These are phyloP conservation scores for Penicillium goetzii DNA, from an alignment of 495 filamentous ascomycete species.

Conservation along the genomic window DNA sequence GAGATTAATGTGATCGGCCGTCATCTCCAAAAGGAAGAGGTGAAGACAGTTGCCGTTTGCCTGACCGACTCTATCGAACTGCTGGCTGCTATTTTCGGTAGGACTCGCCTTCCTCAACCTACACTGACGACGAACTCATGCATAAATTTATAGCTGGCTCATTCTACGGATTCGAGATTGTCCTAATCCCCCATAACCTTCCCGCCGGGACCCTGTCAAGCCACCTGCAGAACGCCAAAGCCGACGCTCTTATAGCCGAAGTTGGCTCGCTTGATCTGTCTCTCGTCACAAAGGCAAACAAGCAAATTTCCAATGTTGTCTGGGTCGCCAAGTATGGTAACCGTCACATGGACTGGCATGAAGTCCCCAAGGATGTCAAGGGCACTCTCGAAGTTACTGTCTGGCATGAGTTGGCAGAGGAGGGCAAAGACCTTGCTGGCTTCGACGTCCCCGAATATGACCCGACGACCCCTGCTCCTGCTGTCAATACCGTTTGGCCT, in stretches of 20 bases:
- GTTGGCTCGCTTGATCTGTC: constrained; percentile 88
- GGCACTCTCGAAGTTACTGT: constrained; percentile 75
- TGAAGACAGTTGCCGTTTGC: constrained; percentile 84
- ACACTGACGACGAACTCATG: constrained; percentile 14
- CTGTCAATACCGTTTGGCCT: constrained; percentile 63
- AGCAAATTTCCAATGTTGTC: constrained; percentile 74
- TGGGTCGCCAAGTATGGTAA: constrained; percentile 95
- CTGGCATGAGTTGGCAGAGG: constrained; percentile 83
- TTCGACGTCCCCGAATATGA: constrained; percentile 56
- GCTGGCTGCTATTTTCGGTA: constrained; percentile 71
- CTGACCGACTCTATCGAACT: constrained; percentile 93
- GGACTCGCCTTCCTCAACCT: constrained; percentile 3
- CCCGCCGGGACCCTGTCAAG: constrained; percentile 64
- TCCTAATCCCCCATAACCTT: constrained; percentile 83
- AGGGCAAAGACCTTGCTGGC: constrained; percentile 51
- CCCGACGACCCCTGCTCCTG: constrained; percentile 55
- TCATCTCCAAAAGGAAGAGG: constrained; percentile 67
- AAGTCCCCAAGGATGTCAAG: constrained; percentile 73
- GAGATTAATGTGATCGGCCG: constrained; percentile 88
- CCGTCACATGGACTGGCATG: constrained; percentile 89
- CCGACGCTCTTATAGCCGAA: constrained; percentile 80
- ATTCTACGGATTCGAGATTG: constrained; percentile 80
- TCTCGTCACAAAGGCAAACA: constrained; percentile 65
- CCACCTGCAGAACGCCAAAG: constrained; percentile 68
- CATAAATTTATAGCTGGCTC: constrained; percentile 58